Conservation (phyloP, 2,329 filamentous ascomycete species). For the Colletotrichum destructivum region DNA sequence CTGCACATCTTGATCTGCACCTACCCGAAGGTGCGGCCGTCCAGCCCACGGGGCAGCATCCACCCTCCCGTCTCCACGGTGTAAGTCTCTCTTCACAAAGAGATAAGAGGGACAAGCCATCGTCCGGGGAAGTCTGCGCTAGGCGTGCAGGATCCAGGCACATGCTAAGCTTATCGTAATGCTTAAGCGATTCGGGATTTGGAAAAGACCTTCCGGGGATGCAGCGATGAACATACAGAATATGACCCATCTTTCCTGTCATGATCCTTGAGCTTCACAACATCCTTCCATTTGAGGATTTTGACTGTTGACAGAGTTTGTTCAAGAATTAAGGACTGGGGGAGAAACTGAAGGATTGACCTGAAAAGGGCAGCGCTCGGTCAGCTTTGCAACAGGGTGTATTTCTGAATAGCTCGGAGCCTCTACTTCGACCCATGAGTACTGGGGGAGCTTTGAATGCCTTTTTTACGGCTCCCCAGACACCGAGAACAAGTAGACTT, state of each 20-base stretch:
- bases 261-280: neutral
- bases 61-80: neutral
- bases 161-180: neutral
- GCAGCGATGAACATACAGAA: neutral
- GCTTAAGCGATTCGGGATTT: neutral
- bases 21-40: conserved; percentile 2
- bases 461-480: neutral
- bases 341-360: neutral
- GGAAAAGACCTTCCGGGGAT: neutral
- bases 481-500: neutral
- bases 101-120: neutral
- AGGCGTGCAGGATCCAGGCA: neutral
- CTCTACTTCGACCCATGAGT: neutral
- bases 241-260: neutral
- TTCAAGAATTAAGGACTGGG: neutral
- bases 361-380: neutral
- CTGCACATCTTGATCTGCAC: conserved; percentile 1
- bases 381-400: neutral
- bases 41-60: conserved; percentile 1
- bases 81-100: neutral
- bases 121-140: conserved; percentile 8
- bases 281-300: neutral
- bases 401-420: neutral
- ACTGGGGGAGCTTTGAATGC: no score
- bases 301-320: neutral